Evolutionary conservation across 208 protist species (phyloP).

Genomic region (Leishmania lainsoni): DNA sequence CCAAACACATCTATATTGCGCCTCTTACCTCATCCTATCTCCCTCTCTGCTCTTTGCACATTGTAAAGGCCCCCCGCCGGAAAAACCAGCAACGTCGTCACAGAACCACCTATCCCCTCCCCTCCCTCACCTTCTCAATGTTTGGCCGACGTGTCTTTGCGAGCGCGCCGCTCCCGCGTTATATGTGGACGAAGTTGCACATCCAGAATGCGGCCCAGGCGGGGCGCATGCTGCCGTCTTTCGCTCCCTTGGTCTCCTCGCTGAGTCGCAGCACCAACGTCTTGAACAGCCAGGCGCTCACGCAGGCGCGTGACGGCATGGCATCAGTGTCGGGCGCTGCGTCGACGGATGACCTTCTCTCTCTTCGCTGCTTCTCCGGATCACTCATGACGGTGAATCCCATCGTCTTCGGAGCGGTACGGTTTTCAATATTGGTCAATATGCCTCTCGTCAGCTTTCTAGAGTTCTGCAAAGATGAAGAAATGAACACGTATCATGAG

Average conservation of each 20-base stretch:
- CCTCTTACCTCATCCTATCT: neutral
- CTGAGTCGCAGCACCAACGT: conserved; percentile 28
- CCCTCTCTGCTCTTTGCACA: too few relatives aligned
- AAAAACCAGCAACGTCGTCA: too few relatives aligned
- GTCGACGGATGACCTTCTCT: conserved; percentile 25
- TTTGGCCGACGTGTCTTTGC: conserved; percentile 85
- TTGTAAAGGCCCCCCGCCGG: too few relatives aligned
- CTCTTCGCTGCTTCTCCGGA: neutral
- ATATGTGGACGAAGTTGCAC: conserved; percentile 68
- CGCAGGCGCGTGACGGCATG: conserved; percentile 34
- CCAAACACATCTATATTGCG: neutral
- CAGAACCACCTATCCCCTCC: too few relatives aligned
- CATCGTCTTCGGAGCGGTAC: conserved; percentile 8
- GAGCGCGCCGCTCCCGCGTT: conserved; percentile 70
- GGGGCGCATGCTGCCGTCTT: conserved; percentile 57
- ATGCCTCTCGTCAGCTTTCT: conserved; percentile 28
- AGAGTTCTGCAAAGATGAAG: neutral
- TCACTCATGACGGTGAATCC: conserved; percentile 7
- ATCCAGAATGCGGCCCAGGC: conserved; percentile 70
- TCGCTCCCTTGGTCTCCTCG: conserved; percentile 43
- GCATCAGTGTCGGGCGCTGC: conserved; percentile 15
- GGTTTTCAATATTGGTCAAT: conserved; percentile 24
- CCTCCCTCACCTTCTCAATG: conserved; percentile 33
- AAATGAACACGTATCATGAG: neutral
- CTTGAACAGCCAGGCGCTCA: conserved; percentile 25